Percentiles rank a stretch among this genome's conserved stretches.
Conservation (phyloP, 108 stramenopile species). For the Discostella stelligeroides region DNA sequence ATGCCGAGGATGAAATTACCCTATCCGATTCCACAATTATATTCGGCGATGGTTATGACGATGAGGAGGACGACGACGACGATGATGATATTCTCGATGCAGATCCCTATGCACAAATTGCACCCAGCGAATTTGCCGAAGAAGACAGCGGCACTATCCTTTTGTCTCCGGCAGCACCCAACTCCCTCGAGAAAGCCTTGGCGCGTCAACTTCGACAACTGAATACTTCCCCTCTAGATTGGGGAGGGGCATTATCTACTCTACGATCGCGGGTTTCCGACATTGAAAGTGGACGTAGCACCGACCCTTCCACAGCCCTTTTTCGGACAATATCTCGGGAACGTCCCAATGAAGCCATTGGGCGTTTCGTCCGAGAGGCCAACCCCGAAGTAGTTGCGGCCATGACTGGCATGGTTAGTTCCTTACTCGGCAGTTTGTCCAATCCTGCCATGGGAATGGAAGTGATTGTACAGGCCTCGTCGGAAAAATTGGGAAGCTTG, state of each 20-base stretch:
- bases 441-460: conserved; percentile 72
- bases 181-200: conserved; percentile 24
- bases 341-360: conserved; percentile 77
- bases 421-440: conserved; percentile 76
- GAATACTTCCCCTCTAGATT: conserved; percentile 55
- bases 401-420: conserved; percentile 76
- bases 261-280: conserved; percentile 69
- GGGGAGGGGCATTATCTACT: conserved; percentile 77
- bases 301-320: conserved; percentile 68
- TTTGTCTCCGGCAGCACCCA: not conserved
- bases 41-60: too few species aligned
- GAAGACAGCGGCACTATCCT: too few species aligned
- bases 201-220: conserved; percentile 26
- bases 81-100: conserved; percentile 56
- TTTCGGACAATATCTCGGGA: conserved; percentile 73
- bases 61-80: conserved; percentile 55
- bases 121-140: conserved; percentile 62
- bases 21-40: conserved; percentile 10
- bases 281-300: conserved; percentile 62
- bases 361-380: conserved; percentile 68
- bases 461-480: conserved; percentile 66
- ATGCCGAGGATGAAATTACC: conserved; percentile 13
- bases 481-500: conserved; percentile 77
- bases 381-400: conserved; percentile 82
- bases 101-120: conserved; percentile 55